Evolutionary conservation across 2,329 filamentous ascomycete species (phyloP), one percentile per base, ranked within the genome.

Genomic region (Sclerotinia trifoliorum): DNA sequence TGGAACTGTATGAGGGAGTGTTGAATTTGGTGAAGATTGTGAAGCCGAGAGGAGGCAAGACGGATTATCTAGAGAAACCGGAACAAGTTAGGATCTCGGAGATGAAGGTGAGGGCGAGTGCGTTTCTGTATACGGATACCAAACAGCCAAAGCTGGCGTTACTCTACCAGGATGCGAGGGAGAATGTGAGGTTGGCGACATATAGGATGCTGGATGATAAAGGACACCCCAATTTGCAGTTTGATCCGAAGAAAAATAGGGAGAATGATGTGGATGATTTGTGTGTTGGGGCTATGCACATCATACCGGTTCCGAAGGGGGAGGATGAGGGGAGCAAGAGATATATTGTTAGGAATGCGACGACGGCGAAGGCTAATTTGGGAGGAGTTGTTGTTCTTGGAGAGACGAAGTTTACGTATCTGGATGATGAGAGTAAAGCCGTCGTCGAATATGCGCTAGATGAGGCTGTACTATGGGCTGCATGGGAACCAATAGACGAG

Each of bases 401-500:
- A 26, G 91, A 94, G 79, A 96, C 92, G 0, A 88, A 89, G 2
- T 85, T 99, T 69, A 87, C 90, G 11, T 98, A 98, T 77, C 89
- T 95, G 69, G 91, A 97, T 75, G 91, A 93, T 70, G 84, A 90
- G 46, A 91, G 84, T 26, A 89, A 90, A 71, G 85, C 88, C 46
- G 84, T 84, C 17, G 84, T 93, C 17, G 86, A 88, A 24, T 84
- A 88, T 11, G 81, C 84, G 0, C 80, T 97, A 2, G 83, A 87
- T 0, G 88, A 94, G 68, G 86, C 93, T 0, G 93, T 90, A 3
- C 89, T 97, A 48, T 98, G 96, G 74, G 90, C 95, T n/a, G 88
- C 93, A 2, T 99, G 94, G 94, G 91, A 91, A 71, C 87, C 90
- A 74, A 88, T 95, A 64, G 92, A 98, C 75, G 87, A 88, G 32